Base-by-base conservation (phyloP, 2,329 filamentous ascomycete genomes). In the Pseudodiploospora longispora region DNA sequence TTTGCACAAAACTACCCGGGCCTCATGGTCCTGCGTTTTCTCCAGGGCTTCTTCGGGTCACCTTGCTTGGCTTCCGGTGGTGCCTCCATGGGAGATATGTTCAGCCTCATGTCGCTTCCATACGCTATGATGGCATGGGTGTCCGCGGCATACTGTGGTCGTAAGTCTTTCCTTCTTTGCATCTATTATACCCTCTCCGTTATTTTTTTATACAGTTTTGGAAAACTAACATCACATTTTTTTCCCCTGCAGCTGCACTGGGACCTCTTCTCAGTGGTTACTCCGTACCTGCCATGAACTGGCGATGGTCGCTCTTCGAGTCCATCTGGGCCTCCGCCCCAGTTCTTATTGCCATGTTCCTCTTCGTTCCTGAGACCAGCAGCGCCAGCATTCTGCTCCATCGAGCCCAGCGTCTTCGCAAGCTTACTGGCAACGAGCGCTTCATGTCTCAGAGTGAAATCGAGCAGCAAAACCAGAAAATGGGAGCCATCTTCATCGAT, bases 271-370 rank as follows among this genome's bases (percentile, higher is more conserved):
- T 85, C 5, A 74, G 72, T 3, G 79, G 78, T 4, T 85, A 78
- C 58, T 69, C 74, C 5, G 78, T 82, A 5, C 68, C 70, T 2
- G 71, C 67, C 4, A 69, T 77, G 59, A 64, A 62, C 42, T 85
- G 80, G 80, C 69, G 78, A n/a, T 84, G 79, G 80, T 75, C 75
- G 0, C 64, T 80, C 8, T 80, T 75, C 68, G 77, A 82, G 55
- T 75, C 82, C 44, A 65, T 84, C 45, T 83, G 78, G 78, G 68
- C 75, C 12, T 68, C 77, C 0, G 71, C 67, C 0, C 80, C 80
- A 0, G 57, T 82, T 36, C 73, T 83, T 51, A 50, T 83, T n/a
- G 43, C 74, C 41, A 75, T 85, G 72, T 72, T 82, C 54, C 55
- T 81, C 49, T 69, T 78, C 49, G 71, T 85, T 27, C 82, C 82